phyloP scores from a whole-genome alignment of 1,139 yeast genomes.

The Schizosaccharomyces versatilis region DNA sequence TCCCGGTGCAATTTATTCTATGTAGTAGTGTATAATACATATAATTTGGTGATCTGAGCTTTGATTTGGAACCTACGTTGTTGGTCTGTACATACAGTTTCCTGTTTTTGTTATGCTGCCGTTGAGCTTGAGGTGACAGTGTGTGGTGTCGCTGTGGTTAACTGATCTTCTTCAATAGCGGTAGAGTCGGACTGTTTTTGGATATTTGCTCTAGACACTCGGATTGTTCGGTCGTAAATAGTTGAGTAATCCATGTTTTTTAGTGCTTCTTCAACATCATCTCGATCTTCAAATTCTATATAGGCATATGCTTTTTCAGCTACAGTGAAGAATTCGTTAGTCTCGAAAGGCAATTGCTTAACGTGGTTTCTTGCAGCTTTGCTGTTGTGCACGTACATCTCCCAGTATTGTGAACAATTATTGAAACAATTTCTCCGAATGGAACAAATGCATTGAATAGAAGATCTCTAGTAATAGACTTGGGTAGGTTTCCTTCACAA shows the following conservation, averaged over 20 bases:
- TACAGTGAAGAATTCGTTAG: no score
- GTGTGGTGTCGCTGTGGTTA: no score
- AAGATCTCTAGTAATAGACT: constrained; percentile 7
- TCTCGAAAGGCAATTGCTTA: background rate
- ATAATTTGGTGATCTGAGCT: no score
- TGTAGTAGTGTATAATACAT: no score
- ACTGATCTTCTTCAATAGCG: no score
- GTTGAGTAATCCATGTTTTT: constrained; percentile 21
- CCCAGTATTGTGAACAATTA: constrained; percentile 12
- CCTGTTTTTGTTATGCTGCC: no score
- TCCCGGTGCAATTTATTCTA: no score
- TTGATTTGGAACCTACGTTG: no score
- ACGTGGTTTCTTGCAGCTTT: background rate
- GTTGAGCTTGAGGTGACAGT: no score
- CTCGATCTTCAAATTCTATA: constrained; percentile 17
- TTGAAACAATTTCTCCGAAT: constrained; percentile 21
- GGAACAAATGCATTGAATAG: constrained; percentile 16
- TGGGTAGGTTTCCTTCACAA: constrained; percentile 4
- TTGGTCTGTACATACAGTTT: no score
- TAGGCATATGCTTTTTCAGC: constrained; percentile 15
- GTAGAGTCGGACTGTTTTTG: no score
- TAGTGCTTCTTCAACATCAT: constrained; percentile 20
- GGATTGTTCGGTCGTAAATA: constrained; percentile 16
- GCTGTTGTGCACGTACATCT: constrained; percentile 5
- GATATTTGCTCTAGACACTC: constrained; percentile 15